Conservation (phyloP, 129 eudicot species). For the Heracleum sosnowskyi region DNA sequence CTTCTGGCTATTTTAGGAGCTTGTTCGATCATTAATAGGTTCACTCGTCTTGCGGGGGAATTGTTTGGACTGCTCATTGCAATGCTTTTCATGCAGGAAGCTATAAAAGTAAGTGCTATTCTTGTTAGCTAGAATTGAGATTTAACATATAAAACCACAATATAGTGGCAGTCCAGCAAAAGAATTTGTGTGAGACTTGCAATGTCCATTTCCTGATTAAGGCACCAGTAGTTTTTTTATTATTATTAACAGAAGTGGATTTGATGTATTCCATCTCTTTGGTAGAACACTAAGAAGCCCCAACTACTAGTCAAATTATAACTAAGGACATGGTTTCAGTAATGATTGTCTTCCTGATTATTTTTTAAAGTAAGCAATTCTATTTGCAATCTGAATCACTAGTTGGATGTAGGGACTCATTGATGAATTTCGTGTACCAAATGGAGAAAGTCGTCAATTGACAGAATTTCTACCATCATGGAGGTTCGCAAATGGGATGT, state of each 20-base stretch:
- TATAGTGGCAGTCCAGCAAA: not conserved
- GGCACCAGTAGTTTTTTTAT: not conserved
- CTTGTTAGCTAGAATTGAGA: not conserved
- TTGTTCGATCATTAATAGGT: constrained; percentile 17
- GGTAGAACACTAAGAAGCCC: not conserved
- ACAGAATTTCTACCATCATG: constrained; percentile 9
- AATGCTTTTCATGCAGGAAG: constrained; percentile 23
- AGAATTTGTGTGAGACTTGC: not conserved
- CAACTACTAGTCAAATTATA: not conserved
- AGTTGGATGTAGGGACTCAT: constrained; percentile 13
- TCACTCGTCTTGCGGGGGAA: constrained; percentile 19
- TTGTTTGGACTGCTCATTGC: constrained; percentile 19
- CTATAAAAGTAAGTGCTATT: constrained; percentile 11
- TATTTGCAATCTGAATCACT: not conserved
- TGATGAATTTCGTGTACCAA: constrained; percentile 11
- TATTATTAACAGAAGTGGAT: not conserved
- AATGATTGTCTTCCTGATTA: not conserved
- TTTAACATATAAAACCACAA: not conserved
- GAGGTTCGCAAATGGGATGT: constrained; percentile 15
- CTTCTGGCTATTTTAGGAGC: constrained; percentile 19
- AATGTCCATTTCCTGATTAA: not conserved
- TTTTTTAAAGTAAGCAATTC: not conserved
- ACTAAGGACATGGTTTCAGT: too few relatives aligned
- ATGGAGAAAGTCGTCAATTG: constrained; percentile 6
- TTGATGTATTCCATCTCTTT: not conserved